phyloP scores from a whole-genome alignment of 139 green algal species.

The Chlamydomonas asymmetrica region DNA sequence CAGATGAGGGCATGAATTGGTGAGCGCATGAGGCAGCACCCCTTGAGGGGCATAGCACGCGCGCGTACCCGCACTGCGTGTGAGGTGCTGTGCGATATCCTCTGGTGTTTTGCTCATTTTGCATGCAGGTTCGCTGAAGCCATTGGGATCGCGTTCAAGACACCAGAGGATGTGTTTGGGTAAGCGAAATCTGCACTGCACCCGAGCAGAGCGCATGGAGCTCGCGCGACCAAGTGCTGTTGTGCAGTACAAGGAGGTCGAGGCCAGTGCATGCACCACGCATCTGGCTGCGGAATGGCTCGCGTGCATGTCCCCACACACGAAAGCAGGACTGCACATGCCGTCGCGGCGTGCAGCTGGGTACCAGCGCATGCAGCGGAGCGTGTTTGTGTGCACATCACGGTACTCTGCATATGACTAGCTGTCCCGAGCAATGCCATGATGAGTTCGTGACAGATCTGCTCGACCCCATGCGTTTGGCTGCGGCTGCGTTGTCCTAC shows the following conservation, averaged over 20 bases:
- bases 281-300: background rate
- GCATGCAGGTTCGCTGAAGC: conserved; percentile 10
- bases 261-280: background rate
- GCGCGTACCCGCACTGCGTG: background rate
- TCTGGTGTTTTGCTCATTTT: background rate
- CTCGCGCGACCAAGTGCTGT: background rate
- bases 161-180: conserved; percentile 66
- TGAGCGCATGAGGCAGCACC: too few relatives aligned
- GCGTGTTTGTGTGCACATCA: too few relatives aligned
- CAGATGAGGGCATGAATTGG: background rate
- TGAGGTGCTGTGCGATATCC: background rate
- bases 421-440: too few relatives aligned
- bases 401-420: too few relatives aligned
- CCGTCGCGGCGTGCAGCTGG: background rate
- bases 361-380: too few relatives aligned
- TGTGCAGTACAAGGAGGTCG: background rate
- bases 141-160: conserved; percentile 56
- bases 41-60: too few relatives aligned
- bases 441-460: too few relatives aligned
- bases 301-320: background rate
- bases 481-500: too few relatives aligned
- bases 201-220: background rate
- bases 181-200: conserved; percentile 2
- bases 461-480: too few relatives aligned
- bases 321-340: background rate